Percentiles rank a stretch among this genome's conserved stretches.
Evolutionary conservation across 1,284 basidiomycete species (phyloP).

Genomic region (Rhodotorula sp.): DNA sequence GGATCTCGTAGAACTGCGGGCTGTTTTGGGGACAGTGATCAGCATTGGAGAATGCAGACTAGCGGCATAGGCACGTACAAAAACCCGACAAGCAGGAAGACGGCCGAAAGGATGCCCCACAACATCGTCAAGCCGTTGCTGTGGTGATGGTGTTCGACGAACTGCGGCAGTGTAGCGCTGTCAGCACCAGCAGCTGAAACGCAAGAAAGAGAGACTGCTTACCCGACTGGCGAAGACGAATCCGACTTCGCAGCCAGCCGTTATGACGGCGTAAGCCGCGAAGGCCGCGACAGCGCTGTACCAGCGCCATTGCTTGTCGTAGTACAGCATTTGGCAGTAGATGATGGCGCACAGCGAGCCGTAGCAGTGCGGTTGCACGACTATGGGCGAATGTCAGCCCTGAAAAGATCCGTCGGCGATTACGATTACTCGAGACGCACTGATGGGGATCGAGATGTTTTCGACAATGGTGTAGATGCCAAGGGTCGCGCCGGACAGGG

Average conservation of each 20-base stretch:
- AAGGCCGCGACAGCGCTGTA: slow-evolving; percentile 9
- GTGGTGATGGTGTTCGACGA: slow-evolving; percentile 15
- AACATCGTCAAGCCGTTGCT: slow-evolving; percentile 18
- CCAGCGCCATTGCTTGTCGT: slow-evolving; percentile 20
- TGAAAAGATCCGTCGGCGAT: background rate
- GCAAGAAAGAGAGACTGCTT: background rate
- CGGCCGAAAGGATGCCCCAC: slow-evolving; percentile 22
- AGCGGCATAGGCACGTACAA: slow-evolving; percentile 3
- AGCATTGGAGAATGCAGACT: no score
- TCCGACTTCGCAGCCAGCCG: slow-evolving; percentile 25
- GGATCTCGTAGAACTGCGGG: slow-evolving; percentile 32
- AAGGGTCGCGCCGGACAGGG: slow-evolving; percentile 11
- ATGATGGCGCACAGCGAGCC: slow-evolving; percentile 16
- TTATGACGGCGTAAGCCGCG: slow-evolving; percentile 12
- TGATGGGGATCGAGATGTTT: slow-evolving; percentile 32
- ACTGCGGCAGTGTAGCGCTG: background rate
- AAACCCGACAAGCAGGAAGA: slow-evolving; percentile 27
- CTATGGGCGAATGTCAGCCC: background rate
- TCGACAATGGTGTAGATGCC: slow-evolving; percentile 30
- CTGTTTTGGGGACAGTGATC: background rate
- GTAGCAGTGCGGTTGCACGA: slow-evolving; percentile 34
- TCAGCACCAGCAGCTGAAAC: no score
- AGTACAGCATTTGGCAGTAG: slow-evolving; percentile 30
- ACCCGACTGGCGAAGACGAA: slow-evolving; percentile 24
- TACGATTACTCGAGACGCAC: background rate